These are phyloP conservation scores for Chaetothyriales sp. DNA, from an alignment of 2,329 filamentous ascomycete genomes.

Conservation along the genomic window DNA sequence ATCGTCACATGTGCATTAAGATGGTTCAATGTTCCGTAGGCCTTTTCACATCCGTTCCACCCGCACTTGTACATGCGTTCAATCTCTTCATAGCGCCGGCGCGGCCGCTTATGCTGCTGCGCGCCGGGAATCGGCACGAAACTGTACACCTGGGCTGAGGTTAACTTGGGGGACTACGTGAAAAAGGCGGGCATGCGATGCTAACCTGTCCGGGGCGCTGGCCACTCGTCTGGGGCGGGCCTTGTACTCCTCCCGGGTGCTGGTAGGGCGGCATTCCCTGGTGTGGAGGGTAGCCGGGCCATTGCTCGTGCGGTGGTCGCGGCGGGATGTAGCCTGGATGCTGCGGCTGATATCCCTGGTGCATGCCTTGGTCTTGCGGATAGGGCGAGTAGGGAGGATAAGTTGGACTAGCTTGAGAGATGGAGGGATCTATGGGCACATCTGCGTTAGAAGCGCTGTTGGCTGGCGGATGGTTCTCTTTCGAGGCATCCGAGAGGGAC, in stretches of 20 bases:
- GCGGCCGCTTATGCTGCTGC: conserved; percentile 90
- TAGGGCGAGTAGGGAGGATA: conserved; percentile 87
- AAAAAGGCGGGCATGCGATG: conserved; percentile 15
- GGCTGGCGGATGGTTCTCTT: conserved; percentile 55
- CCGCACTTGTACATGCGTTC: conserved; percentile 99
- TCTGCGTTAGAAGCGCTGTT: conserved; percentile 75
- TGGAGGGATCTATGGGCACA: conserved; percentile 98
- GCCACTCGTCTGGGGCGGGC: conserved; percentile 46
- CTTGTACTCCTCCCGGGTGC: conserved; percentile 44
- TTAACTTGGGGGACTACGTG: conserved; percentile 19
- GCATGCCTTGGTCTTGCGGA: conserved; percentile 72
- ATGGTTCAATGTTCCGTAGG: conserved; percentile 94
- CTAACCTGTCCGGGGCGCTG: conserved; percentile 48
- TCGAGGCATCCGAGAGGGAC: conserved; percentile 65
- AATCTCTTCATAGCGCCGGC: conserved; percentile 91
- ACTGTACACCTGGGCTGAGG: conserved; percentile 62
- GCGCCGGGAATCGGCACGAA: conserved; percentile 92
- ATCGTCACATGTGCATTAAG: conserved; percentile 97
- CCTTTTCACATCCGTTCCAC: conserved; percentile 97
- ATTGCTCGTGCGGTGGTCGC: conserved; percentile 32
- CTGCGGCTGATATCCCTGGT: conserved; percentile 34
- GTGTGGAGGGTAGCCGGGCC: conserved; percentile 21
- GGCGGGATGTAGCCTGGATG: conserved; percentile 27
- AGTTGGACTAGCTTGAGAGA: conserved; percentile 81
- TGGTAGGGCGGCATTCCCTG: conserved; percentile 37